Percentiles rank a stretch among this genome's conserved stretches.
Evolutionary conservation across 441 rosid species (phyloP).

Genomic region (Raphanus hybrid): DNA sequence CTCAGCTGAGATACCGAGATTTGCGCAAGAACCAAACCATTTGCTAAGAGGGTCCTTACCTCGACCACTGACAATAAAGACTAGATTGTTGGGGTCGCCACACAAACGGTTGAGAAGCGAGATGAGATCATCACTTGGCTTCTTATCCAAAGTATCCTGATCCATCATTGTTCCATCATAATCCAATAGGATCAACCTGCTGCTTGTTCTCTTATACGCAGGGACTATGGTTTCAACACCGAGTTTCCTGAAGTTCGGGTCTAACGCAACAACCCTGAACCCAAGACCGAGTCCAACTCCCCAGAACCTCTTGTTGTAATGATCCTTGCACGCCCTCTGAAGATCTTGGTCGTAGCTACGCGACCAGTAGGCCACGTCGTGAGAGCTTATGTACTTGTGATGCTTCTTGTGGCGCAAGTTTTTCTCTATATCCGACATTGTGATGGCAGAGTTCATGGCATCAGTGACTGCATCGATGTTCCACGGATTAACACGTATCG

Average conservation of each 20-base stretch:
- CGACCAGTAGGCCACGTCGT: constrained; percentile 83
- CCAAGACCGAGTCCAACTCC: constrained; percentile 76
- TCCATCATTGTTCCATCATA: constrained; percentile 84
- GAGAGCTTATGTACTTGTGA: constrained; percentile 82
- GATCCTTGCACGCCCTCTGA: constrained; percentile 79
- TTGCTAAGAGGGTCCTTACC: constrained; percentile 64
- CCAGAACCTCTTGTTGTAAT: constrained; percentile 72
- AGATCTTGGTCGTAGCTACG: constrained; percentile 79
- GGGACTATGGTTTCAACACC: constrained; percentile 53
- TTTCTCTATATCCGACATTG: constrained; percentile 61
- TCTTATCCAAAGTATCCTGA: constrained; percentile 54
- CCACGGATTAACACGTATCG: constrained; percentile 8
- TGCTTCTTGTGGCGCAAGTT: constrained; percentile 81
- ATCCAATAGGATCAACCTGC: constrained; percentile 70
- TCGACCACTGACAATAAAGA: constrained; percentile 85
- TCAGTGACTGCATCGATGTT: constrained; percentile 56
- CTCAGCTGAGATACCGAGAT: constrained; percentile 75
- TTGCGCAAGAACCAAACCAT: constrained; percentile 74
- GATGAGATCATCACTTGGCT: constrained; percentile 58
- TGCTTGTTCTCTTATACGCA: constrained; percentile 59
- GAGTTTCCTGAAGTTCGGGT: constrained; percentile 73
- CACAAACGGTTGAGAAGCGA: constrained; percentile 60
- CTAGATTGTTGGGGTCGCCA: constrained; percentile 62
- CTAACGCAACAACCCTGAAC: constrained; percentile 75
- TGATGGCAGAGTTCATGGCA: constrained; percentile 64